Conservation (phyloP, 148 eudicot genomes). For the Chenopodium album region DNA sequence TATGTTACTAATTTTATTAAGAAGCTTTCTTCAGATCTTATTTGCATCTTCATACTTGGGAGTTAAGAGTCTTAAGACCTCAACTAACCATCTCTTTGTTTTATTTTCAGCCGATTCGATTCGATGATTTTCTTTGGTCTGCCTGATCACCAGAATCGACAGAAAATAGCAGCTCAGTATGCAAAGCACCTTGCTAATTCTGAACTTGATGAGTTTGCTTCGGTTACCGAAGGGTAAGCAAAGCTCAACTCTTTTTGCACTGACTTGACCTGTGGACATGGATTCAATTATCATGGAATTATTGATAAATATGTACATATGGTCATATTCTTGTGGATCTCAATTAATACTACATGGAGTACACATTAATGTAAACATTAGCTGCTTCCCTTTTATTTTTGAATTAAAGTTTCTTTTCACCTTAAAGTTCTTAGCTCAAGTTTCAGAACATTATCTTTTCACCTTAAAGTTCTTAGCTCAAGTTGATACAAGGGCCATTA, state of each 20-base stretch:
- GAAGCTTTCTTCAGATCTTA: conserved; percentile 6
- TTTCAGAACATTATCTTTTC: too few relatives aligned
- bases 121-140: conserved; percentile 74
- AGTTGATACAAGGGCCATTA: neutral
- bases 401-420: too few relatives aligned
- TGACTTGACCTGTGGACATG: neutral
- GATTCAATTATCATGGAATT: neutral
- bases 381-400: neutral
- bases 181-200: conserved; percentile 80
- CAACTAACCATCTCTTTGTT: conserved; percentile 9
- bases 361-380: neutral
- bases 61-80: neutral
- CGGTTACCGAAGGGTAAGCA: conserved; percentile 69
- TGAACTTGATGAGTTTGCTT: conserved; percentile 69
- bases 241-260: neutral
- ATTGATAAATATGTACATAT: neutral
- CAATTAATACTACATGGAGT: neutral
- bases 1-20: neutral
- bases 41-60: neutral
- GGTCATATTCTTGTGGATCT: neutral
- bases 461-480: too few relatives aligned
- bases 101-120: conserved; percentile 79
- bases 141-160: conserved; percentile 78
- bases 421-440: too few relatives aligned
- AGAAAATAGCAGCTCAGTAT: conserved; percentile 86